phyloP scores from a whole-genome alignment of 331 rosid species.

The Erythrophleum ivorense region DNA sequence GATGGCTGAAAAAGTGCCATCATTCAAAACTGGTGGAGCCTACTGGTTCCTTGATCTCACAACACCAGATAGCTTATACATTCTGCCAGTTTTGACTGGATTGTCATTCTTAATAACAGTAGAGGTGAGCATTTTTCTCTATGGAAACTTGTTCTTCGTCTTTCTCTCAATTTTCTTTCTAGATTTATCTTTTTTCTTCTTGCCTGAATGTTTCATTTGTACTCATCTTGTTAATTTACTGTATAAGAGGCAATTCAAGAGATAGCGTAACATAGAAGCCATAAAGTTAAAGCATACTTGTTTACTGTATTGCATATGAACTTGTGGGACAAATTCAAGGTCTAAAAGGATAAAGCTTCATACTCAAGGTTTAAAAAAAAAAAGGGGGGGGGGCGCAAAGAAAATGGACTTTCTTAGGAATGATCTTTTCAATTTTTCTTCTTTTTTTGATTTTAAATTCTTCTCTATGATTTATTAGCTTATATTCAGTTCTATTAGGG shows the following conservation, averaged over 20 bases:
- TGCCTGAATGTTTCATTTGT: conserved; percentile 1
- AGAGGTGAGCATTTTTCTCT: conserved; percentile 66
- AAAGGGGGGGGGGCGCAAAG: neutral
- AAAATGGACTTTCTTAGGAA: neutral
- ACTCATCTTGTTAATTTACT: neutral
- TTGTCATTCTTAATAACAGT: conserved; percentile 80
- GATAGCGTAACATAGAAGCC: neutral
- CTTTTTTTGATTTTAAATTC: neutral
- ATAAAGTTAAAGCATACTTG: neutral
- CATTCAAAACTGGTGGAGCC: conserved; percentile 66
- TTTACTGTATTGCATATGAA: neutral
- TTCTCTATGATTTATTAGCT: neutral
- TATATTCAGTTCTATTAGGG: neutral
- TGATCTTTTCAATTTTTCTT: neutral
- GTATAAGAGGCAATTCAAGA: neutral
- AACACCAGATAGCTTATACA: conserved; percentile 72
- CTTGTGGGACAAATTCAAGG: neutral
- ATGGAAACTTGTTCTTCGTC: conserved; percentile 7
- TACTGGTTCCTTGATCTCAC: conserved; percentile 90
- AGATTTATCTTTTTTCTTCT: conserved; percentile 14
- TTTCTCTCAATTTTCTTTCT: conserved; percentile 26
- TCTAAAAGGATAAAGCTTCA: neutral
- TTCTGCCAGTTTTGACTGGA: conserved; percentile 77
- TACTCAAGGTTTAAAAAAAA: neutral
- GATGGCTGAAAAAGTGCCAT: conserved; percentile 33